Evolutionary conservation across 805 yeast genomes (phyloP).

Genomic region (Kuraishia capsulata): DNA sequence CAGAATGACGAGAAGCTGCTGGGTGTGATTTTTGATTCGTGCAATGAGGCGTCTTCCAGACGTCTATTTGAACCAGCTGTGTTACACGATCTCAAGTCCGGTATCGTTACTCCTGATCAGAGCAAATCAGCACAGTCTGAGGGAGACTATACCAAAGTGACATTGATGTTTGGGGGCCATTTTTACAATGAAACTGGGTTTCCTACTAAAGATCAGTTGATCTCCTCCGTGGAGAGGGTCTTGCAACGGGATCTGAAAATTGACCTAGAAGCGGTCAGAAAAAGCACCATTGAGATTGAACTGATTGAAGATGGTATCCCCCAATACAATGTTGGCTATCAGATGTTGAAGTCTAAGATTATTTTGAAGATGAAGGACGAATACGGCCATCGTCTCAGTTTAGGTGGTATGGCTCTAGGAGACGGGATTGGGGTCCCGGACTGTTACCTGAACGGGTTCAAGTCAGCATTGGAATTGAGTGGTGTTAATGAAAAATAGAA

Average conservation of each 20-base stretch:
- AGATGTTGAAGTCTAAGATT: constrained; percentile 27
- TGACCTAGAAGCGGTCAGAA: constrained; percentile 14
- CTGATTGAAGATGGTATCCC: constrained; percentile 62
- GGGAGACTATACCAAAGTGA: constrained; percentile 53
- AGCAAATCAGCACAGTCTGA: background rate
- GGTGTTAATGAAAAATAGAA: background rate
- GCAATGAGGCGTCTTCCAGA: background rate
- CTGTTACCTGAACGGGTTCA: constrained; percentile 57
- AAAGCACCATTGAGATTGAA: constrained; percentile 23
- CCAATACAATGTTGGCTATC: constrained; percentile 67
- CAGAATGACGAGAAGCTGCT: constrained; percentile 48
- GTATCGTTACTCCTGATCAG: constrained; percentile 3
- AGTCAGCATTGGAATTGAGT: constrained; percentile 36
- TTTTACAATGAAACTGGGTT: constrained; percentile 10
- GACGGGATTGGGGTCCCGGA: constrained; percentile 88
- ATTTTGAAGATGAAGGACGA: constrained; percentile 21
- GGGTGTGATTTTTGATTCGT: constrained; percentile 89
- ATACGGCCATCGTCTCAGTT: constrained; percentile 32
- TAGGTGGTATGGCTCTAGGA: constrained; percentile 78
- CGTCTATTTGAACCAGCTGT: background rate
- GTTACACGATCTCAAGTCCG: constrained; percentile 7
- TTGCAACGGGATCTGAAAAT: constrained; percentile 30
- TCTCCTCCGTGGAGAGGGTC: constrained; percentile 15
- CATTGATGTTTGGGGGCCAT: constrained; percentile 91
- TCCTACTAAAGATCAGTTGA: constrained; percentile 3